Evolutionary conservation across 202 grass and related monocot species (phyloP), one percentile per base, ranked within the genome.

Genomic region (Eragrostis tef): DNA sequence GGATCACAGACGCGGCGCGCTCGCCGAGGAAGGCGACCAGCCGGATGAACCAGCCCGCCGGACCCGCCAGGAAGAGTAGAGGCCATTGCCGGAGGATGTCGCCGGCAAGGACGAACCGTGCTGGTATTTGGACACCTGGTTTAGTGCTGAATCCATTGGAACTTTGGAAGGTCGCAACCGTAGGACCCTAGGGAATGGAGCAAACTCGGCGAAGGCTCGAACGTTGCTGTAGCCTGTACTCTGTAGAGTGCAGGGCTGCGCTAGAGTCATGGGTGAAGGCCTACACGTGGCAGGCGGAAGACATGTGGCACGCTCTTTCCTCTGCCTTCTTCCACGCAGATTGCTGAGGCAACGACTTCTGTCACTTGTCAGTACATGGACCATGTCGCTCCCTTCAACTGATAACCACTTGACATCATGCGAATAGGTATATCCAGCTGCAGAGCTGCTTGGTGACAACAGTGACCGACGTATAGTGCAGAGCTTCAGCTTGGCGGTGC

Each of bases 221-320:
- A 4, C 20, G 36, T 36, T 44, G 73, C 45, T 27, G 81, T 46
- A 48, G 81, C 71, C 56, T 77, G 69, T 24, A 22, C 31, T 34
- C 31, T 4, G 19, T 63, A 39, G 34, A 34, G 20, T 25, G 77
- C 19, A 7, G 31, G 5, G 62, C 69, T 74, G 62, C 62, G 46
- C 17, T 44, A 74, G 45, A 36, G 42, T 0, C 2, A 2, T 39
- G 34, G 9, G 77, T 49, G 11, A 69, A 58, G 34, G 34, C 25
- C 7, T 42, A 77, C 87, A 64, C 77, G 87, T 85, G 87, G 77
- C 48, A 50, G 56, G 71, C 46, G 9, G 1, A 27, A 2, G n/a
- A 77, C 64, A 85, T 19, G 77, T 85, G 77, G 25, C 82, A 9
- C 6, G 51, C 25, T 42, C 62, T 26, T 62, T 14, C 7, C 7